Base-by-base conservation (phyloP, 2,329 filamentous ascomycete species). In the Alternaria gansuensis region DNA sequence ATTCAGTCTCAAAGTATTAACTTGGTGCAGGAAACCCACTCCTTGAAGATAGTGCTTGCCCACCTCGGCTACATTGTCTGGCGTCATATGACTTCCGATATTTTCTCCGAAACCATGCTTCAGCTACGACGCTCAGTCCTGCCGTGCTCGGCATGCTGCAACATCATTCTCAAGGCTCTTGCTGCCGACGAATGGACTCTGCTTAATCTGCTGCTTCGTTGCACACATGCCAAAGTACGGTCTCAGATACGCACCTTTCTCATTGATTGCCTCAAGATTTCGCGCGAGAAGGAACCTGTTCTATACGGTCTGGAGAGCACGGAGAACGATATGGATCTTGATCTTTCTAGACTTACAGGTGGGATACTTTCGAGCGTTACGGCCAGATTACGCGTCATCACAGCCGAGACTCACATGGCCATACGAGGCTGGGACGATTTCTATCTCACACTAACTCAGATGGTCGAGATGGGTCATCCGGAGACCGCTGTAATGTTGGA, bases 41-140 rank as follows among this genome's bases (percentile, higher is more conserved):
- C 85, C 3, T 80, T 91, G 68, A 77, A 80, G 13, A 82, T 86
- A 60, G 80, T 84, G 1, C 72, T 91, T 3, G 82, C 85, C 50
- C 90, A 94, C 66, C 78, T 96, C 36, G 90, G 93, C 66, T 90
- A 94, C 71, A 83, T 96, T 40, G 84, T 91, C 11, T 86, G 89
- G 44, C 86, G 92, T 56, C 83, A 86, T 4, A 92, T 90, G 73
- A 90, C 93, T 39, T 72, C 85, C 2, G 84, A 87, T 0, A 85
- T 90, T 40, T 88, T 90, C 36, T 81, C 84, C 1, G 73, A 78
- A 8, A 85, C 90, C 51, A 80, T 86, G 50, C 71, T 73, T 2
- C 79, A 87, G 26, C 71, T 90, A 13, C 76, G 80, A 11, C 80
- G 79, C 21, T 80, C 85, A 34, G 82, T 86, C 17, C 87, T 84